Conservation (phyloP, 2,329 filamentous ascomycete genomes). For the Truncatella angustata region DNA sequence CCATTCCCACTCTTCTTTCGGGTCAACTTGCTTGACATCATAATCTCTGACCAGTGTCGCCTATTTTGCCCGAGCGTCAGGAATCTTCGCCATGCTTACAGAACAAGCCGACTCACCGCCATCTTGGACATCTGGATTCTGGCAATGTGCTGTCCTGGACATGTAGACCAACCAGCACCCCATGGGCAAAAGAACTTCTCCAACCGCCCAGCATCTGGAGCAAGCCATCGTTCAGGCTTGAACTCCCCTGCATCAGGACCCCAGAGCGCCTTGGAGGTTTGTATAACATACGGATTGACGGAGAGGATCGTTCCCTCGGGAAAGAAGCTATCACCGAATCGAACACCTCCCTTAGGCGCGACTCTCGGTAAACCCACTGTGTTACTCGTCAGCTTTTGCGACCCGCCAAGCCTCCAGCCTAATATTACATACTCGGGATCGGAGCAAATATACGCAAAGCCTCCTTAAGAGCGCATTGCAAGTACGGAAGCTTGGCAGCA, state of each 20-base stretch:
- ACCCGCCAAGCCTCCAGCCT: constrained; percentile 21
- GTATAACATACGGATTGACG: constrained; percentile 11
- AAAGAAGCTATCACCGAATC: constrained; percentile 11
- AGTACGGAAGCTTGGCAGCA: not conserved
- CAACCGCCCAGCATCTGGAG: not conserved
- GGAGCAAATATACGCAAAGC: constrained; percentile 7
- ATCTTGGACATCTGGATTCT: constrained; percentile 17
- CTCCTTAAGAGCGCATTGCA: constrained; percentile 2
- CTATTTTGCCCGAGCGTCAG: no score
- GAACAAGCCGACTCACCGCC: no score
- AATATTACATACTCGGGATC: not conserved
- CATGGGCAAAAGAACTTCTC: constrained; percentile 14
- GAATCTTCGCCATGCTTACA: no score
- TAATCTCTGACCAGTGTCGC: constrained; percentile 18
- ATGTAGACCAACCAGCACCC: constrained; percentile 14
- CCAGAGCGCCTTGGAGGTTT: constrained; percentile 11
- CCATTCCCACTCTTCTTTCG: constrained; percentile 15
- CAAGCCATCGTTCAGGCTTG: constrained; percentile 14
- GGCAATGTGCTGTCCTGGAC: constrained; percentile 17
- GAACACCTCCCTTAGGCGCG: constrained; percentile 13
- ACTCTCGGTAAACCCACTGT: constrained; percentile 15
- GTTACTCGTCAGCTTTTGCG: constrained; percentile 12
- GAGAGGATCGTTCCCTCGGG: constrained; percentile 11
- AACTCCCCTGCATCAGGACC: constrained; percentile 12
- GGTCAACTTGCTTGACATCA: constrained; percentile 15